Base-by-base conservation (phyloP, 495 filamentous ascomycete species). In the Penicillium steckii region DNA sequence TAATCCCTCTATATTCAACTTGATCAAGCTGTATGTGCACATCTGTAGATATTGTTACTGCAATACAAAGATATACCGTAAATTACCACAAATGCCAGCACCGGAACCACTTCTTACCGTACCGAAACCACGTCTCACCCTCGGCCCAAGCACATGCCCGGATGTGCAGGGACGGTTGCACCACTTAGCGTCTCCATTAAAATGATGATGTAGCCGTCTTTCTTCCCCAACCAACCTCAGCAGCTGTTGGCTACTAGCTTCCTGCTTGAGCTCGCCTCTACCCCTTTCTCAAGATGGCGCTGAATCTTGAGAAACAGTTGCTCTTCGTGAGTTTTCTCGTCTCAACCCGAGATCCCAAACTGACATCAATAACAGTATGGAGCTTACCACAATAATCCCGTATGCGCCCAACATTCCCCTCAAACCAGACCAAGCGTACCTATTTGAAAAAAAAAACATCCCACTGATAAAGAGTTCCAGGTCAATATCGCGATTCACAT, bases 401-500 rank as follows among this genome's bases (percentile, higher is more conserved):
- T 95, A 76, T 40, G 33, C 18, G n/a, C n/a, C 33, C 32, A 64
- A 48, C n/a, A n/a, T 29, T 3, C 18, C 27, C 21, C 35, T 23
- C 17, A 27, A 33, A 35, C 29, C n/a, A 6, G 10, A 17, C n/a
- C 9, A 5, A 23, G 9, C 12, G 40, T n/a, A n/a, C n/a, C n/a
- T n/a, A n/a, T n/a, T n/a, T n/a, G n/a, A n/a, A n/a, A n/a, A n/a
- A 12, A 7, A 12, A 13, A 19, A 18, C 44, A 3, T 37, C 19
- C 17, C 22, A 47, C 22, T 51, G 32, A 44, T 40, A 22, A 21
- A n/a, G n/a, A 44, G 41, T 6, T 7, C 45, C 54, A 89, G 84
- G 76, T 83, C 62, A 98, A 98, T 63, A 74, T 97, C 47, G 80
- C 81, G 19, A 96, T 98, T 59, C 94, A 98, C 67, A 86, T 96